Evolutionary conservation across 768 basidiomycete genomes (phyloP), one percentile per base, ranked within the genome.

Genomic region (Calocybe cyanea): DNA sequence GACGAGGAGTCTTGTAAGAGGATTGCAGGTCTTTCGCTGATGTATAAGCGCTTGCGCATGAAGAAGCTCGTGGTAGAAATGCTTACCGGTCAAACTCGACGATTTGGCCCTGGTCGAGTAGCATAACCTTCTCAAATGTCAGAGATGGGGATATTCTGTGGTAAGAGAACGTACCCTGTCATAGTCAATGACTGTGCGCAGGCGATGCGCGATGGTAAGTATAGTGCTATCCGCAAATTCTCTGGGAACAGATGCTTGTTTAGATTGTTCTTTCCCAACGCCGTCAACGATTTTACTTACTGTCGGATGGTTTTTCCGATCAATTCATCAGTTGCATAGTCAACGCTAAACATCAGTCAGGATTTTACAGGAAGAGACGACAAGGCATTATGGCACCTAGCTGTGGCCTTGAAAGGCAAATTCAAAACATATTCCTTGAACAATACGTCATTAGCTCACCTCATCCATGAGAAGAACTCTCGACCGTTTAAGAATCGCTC

Each of bases 251-350:
- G 1, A 23, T 6, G 11, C 41, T 19, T 33, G 30, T 18, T n/a
- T n/a, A n/a, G n/a, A 11, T 9, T 34, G 19, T 15, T 25, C 25
- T 28, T 5, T 11, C 11, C 5, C 38, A 15, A 15, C 18, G 11
- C 19, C 21, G n/a, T n/a, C n/a, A 25, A 21, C 20, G 4, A 4
- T 38, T 8, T 23, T 31, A 69, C 82, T 59, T 57, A 90, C 88
- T 82, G 79, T 68, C 85, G 67, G 35, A 90, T 90, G 3, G 87
- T 88, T 58, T 85, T 85, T 30, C 84, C 75, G 54, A 90, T 93
- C 3, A 92, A 72, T 57, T 92, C 89, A 59, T 94, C 91, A 0
- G 92, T 92, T 17, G 88, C 88, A 60, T 92, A 88, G 60, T 90
- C 87, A 38, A 89, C 88, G 50, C 80, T 82, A n/a, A 15, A 37